Evolutionary conservation across 306 rosid species (phyloP).

Genomic region (Coriaria nepalensis): DNA sequence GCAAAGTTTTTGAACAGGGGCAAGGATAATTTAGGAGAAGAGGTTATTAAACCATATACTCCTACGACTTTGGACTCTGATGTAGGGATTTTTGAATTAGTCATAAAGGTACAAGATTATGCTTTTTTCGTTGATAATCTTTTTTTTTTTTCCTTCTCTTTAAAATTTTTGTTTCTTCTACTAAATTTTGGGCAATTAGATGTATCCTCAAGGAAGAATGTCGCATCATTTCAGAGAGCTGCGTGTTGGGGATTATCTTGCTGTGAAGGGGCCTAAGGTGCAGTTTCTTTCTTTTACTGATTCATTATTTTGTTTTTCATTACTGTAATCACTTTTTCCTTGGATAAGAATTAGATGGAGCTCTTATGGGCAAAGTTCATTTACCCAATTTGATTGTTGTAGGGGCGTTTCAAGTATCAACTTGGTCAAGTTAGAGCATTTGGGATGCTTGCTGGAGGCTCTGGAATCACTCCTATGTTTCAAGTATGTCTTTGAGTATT

Average conservation of each 20-base stretch:
- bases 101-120: conserved; percentile 52
- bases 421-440: conserved; percentile 85
- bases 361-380: background rate
- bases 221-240: conserved; percentile 97
- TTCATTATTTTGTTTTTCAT: no score
- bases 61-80: conserved; percentile 96
- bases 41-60: conserved; percentile 81
- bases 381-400: conserved; percentile 4
- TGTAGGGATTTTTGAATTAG: conserved; percentile 83
- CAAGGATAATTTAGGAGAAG: conserved; percentile 76
- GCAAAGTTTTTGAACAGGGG: conserved; percentile 50
- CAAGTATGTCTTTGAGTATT: conserved; percentile 39
- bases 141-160: conserved; percentile 3
- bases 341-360: no score
- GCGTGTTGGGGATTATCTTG: conserved; percentile 73
- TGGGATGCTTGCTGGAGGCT: conserved; percentile 99
- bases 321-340: no score
- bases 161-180: background rate
- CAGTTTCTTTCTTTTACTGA: no score
- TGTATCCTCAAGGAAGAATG: conserved; percentile 99
- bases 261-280: conserved; percentile 97
- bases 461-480: conserved; percentile 98
- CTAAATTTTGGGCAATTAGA: conserved; percentile 28
- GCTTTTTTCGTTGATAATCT: background rate
- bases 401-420: conserved; percentile 96